Percentiles rank a stretch among this genome's conserved stretches.
phyloP scores from a whole-genome alignment of 805 yeast species.

The Sungouiella thailandica region DNA sequence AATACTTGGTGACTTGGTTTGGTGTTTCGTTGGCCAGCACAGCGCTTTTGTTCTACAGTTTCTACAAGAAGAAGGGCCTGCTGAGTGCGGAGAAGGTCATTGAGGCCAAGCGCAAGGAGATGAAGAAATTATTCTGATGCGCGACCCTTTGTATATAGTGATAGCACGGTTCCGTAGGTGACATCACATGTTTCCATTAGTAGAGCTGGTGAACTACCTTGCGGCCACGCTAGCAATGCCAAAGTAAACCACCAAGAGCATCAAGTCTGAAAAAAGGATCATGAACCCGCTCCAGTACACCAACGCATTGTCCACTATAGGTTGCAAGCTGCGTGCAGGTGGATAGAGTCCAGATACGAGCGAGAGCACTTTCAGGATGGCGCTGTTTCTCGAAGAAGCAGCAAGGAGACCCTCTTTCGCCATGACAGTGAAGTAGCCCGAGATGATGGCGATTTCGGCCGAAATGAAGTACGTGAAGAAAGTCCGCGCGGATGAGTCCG shows the following conservation, averaged over 20 bases:
- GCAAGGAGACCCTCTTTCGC: conserved; percentile 20
- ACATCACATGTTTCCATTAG: too few relatives aligned
- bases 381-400: conserved; percentile 21
- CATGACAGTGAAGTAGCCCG: conserved; percentile 28
- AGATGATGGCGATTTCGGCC: conserved; percentile 28
- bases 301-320: conserved; percentile 23
- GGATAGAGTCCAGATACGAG: conserved; percentile 34
- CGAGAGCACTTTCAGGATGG: conserved; percentile 24
- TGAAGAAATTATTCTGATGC: conserved; percentile 19
- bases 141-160: conserved; percentile 1
- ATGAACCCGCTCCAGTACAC: conserved; percentile 35
- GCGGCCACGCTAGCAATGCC: conserved; percentile 30
- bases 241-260: conserved; percentile 33
- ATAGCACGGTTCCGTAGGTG: neutral
- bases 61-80: conserved; percentile 26
- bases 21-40: conserved; percentile 75
- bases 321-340: conserved; percentile 23
- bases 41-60: conserved; percentile 47
- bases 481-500: conserved; percentile 7
- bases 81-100: conserved; percentile 36
- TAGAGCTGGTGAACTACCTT: too few relatives aligned
- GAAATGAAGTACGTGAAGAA: conserved; percentile 28
- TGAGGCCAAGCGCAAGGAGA: conserved; percentile 35
- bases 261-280: conserved; percentile 33
- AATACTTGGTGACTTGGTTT: conserved; percentile 93